A percentile compares a stretch with the other conserved stretches of the same genome.
Conservation (phyloP, 129 eudicot genomes). For the Logfia minima region DNA sequence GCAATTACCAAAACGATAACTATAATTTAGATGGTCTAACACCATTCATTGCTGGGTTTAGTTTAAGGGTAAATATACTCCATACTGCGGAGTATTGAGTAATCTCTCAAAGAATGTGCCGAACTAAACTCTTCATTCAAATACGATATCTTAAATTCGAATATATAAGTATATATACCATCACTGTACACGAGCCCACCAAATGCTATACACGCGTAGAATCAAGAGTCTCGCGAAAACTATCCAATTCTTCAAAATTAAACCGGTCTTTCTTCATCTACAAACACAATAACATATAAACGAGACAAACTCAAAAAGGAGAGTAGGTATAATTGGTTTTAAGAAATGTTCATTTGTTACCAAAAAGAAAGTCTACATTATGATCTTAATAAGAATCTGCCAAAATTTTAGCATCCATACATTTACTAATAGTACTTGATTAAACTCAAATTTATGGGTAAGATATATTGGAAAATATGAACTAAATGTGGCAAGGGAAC, state of each 20-base stretch:
- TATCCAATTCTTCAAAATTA: constrained; percentile 30
- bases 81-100: neutral
- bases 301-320: neutral
- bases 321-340: neutral
- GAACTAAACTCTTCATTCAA: neutral
- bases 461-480: neutral
- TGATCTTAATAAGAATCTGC: neutral
- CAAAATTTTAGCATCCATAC: neutral
- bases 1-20: neutral
- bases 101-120: neutral
- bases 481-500: constrained; percentile 21
- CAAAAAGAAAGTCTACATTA: neutral
- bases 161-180: constrained; percentile 8
- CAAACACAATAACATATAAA: constrained; percentile 11
- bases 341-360: neutral
- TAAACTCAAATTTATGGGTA: neutral
- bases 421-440: neutral
- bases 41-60: neutral
- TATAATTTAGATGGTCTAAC: neutral
- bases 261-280: constrained; percentile 72
- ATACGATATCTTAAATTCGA: neutral
- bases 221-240: constrained; percentile 42
- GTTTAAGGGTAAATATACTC: neutral
- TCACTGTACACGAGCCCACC: neutral
- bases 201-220: constrained; percentile 7